Evolutionary conservation across 345 rosid species (phyloP), one percentile per base, ranked within the genome.

Genomic region (Streptanthus diversifolius): DNA sequence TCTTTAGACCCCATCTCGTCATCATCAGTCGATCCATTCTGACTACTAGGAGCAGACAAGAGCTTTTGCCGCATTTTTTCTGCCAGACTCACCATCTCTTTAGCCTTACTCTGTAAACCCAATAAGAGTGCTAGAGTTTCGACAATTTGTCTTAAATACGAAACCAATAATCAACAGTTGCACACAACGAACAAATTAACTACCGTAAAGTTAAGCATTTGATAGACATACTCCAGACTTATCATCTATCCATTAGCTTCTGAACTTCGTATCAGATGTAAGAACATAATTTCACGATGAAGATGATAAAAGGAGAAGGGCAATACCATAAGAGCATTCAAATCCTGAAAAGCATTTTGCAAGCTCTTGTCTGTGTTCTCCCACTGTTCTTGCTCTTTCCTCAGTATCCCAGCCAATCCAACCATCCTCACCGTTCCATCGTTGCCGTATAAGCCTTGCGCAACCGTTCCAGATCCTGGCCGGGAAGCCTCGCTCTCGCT

Each of bases 311-410:
- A 54, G 19, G 13, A 54, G 22, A 63, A 43, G 10, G 39, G 48
- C 1, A 22, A 55, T 85, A 90, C 98, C 97, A 91, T 90, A 37
- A 91, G 96, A 52, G 98, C 98, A 84, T 87, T 91, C 84, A 90
- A 81, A 83, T 91, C 97, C 73, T 85, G 95, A 61, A 95, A 95
- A 81, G 98, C 99, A 17, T 91, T 96, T 43, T 95, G 97, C 83
- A 91, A 82, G 83, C 88, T 88, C 90, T 88, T 95, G 55, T 90
- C 98, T 7, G 99, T 95, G 66, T 73, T 91, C 80, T 95, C 97
- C 98, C 99, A 95, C 66, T 75, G 83, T 73, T 95, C 92, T 76
- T 95, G 92, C 80, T 95, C 98, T 36, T 91, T 95, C 90, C 96
- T 87, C 61, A 95, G 32, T 30, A 95, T 90, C n/a, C 99, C 96